These are phyloP conservation scores for Eucalyptus tenuipes DNA, from an alignment of 345 rosid genomes.

Conservation along the genomic window DNA sequence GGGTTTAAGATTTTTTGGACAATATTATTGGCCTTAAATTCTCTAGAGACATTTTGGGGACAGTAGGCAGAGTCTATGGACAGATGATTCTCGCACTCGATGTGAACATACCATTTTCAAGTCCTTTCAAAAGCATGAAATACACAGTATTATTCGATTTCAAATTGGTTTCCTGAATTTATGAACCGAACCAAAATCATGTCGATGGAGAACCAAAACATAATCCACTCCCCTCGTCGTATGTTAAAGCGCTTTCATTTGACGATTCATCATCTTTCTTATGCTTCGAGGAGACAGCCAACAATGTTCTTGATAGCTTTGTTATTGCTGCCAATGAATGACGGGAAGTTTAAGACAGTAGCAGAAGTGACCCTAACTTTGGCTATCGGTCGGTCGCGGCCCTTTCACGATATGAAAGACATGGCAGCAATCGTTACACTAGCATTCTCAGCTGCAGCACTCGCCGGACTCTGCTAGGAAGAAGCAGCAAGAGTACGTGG, in stretches of 20 bases:
- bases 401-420: slow-evolving; percentile 11
- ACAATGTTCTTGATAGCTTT: slow-evolving; percentile 2
- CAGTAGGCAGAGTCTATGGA: slow-evolving; percentile 12
- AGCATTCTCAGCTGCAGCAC: slow-evolving; percentile 6
- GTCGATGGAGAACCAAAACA: background rate
- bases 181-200: background rate
- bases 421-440: slow-evolving; percentile 16
- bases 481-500: background rate
- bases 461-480: slow-evolving; percentile 1
- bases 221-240: background rate
- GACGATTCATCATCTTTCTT: background rate
- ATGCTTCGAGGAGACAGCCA: slow-evolving; percentile 3
- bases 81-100: background rate
- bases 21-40: slow-evolving; percentile 19
- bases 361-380: slow-evolving; percentile 4
- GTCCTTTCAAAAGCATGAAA: background rate
- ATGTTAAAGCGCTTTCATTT: background rate
- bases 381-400: slow-evolving; percentile 13
- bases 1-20: background rate
- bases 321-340: slow-evolving; percentile 1
- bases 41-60: slow-evolving; percentile 13
- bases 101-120: background rate
- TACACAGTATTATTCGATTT: background rate
- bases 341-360: slow-evolving; percentile 1
- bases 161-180: background rate